These are phyloP conservation scores for Helianthus tuberosus DNA, from an alignment of 129 eudicot species.

Conservation along the genomic window DNA sequence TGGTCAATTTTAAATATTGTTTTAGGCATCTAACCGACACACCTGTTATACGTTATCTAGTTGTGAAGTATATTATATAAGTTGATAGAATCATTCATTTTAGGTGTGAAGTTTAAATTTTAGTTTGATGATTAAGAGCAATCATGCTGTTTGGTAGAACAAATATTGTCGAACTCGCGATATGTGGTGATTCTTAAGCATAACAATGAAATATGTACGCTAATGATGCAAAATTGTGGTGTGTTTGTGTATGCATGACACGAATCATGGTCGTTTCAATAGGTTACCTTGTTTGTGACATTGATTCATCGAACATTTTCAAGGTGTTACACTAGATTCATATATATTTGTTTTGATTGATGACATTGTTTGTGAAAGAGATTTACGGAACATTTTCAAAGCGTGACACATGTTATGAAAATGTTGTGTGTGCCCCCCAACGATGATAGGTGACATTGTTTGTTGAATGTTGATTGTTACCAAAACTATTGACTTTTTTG, in stretches of 20 bases:
- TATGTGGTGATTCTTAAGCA: background rate
- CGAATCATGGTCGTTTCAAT: background rate
- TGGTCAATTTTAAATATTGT: background rate
- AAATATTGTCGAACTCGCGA: background rate
- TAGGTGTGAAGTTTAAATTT: slow-evolving; percentile 9
- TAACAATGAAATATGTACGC: background rate
- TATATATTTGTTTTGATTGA: background rate
- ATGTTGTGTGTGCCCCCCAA: background rate
- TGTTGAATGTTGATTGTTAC: background rate
- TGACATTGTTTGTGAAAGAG: background rate
- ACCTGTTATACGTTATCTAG: background rate
- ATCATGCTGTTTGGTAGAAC: background rate
- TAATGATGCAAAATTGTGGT: background rate
- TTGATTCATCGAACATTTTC: background rate
- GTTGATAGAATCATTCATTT: slow-evolving; percentile 15
- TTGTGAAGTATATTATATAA: slow-evolving; percentile 11
- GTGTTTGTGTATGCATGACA: background rate
- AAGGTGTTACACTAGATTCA: background rate
- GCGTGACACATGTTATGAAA: background rate
- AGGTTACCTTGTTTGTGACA: background rate
- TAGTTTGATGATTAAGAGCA: background rate
- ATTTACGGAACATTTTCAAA: background rate
- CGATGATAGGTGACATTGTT: background rate
- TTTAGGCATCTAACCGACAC: slow-evolving; percentile 9
- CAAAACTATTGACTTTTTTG: background rate